Evolutionary conservation across 352 stramenopile genomes (phyloP), one percentile per base, ranked within the genome.

Genomic region (Globisporangium polare): DNA sequence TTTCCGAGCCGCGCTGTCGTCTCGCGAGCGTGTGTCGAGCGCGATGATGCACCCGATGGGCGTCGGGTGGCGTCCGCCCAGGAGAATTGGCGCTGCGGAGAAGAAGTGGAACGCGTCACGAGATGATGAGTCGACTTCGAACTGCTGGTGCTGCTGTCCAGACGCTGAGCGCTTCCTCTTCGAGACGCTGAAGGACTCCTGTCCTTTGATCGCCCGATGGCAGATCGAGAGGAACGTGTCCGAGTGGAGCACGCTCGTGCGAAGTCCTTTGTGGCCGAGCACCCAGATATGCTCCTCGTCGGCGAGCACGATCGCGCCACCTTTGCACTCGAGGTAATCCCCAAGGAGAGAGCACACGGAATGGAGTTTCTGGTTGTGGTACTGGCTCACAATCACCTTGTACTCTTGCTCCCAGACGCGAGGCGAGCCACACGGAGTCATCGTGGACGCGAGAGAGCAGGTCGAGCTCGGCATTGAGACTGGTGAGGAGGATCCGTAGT

Each of bases 311-410:
- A 92, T 81, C 15, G 82, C 80, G 22, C 78, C 73, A 8, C 82
- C 78, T 7, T 78, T 73, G 64, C 80, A 90, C 49, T 92, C 82
- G 22, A 92, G 77, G 60, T 89, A 92, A 45, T 92, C 78, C 7
- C 79, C 57, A 1, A 92, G 60, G 31, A 92, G 53, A 1, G 78
- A 83, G 65, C 80, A 92, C 4, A 89, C 78, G 0, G 78, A 89
- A 53, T 86, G 75, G n/a, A 92, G 73, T 56, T 86, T 88, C 55
- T 79, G 66, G 64, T 85, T 86, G 55, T 75, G 74, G 37, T 84
- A 85, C 62, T 92, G 82, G 58, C 80, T 92, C 46, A 89, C 78
- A 60, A 85, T 83, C 27, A 91, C 82, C 20, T 83, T 74, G 61
- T 79, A 85, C 37, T 80, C 66, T 1, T 53, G 60, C 10, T 67